Base-by-base conservation (phyloP, 352 stramenopile genomes). In the Phytophthora fragariaefolia region DNA sequence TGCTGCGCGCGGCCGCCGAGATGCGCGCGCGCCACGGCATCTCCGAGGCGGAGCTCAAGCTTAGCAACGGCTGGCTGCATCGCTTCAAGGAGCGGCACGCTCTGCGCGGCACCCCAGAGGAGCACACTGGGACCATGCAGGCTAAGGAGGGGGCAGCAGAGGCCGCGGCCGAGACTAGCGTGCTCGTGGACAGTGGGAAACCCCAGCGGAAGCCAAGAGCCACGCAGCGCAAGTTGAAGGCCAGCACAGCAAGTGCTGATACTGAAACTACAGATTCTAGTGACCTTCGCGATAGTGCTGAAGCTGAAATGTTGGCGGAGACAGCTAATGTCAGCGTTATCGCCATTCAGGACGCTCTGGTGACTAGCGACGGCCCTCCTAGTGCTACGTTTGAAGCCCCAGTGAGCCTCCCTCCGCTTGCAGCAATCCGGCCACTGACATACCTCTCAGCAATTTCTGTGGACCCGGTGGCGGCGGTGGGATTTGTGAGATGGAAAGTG, bases 11-110 rank as follows among this genome's bases (percentile, higher is more conserved):
- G 12, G 76, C 76, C 2, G 56, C 62, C 8, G 66, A 81, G 58
- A 46, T 81, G 12, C 76, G 76, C 12, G 52, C 56, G n/a, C 63
- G 62, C 4, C 73, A 76, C 32, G 70, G 73, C 27, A 81, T 83
- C 36, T 17, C 48, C 8, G 58, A 76, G 24, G 52, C 66, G 47
- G 65, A 75, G 38, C 73, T 83, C 26, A 79, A 79, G 66, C 63
- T 83, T 18, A 81, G 73, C 55, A 83, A 83, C 40, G 76, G 76
- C 18, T 83, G 76, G 76, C 38, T 83, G 45, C 54, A 83, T 43
- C 75, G 69, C 17, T 83, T 83, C 49, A 83, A 83, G 50, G 76
- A 75, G 55, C 66, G 76, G 9, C 73, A 81, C 47, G 34, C 62
- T 10, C 23, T 78, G 15, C 50, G 66, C 9, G 32, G 20, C 9